These are phyloP conservation scores for Vigna angularis DNA, from an alignment of 306 rosid species.

Conservation along the genomic window DNA sequence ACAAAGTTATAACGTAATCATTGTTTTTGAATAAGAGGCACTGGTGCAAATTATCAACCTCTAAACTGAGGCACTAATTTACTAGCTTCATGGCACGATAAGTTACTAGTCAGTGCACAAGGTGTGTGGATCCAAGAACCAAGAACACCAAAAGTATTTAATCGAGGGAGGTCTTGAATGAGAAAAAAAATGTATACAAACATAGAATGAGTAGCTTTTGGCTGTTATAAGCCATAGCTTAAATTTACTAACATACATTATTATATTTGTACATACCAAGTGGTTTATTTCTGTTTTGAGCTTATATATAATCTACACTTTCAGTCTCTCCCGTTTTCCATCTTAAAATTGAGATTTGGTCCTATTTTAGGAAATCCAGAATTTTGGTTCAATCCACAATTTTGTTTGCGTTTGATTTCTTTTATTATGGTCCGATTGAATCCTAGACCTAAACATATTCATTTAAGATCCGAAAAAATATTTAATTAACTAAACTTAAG, in stretches of 20 bases:
- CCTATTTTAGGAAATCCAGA: too few species aligned
- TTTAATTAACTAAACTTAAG: too few species aligned
- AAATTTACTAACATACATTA: constrained; percentile 17
- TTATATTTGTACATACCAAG: constrained; percentile 20
- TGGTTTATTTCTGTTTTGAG: neutral
- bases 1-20: neutral
- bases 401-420: too few species aligned
- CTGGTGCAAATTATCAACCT: neutral
- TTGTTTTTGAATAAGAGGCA: constrained; percentile 17
- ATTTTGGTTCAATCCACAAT: too few species aligned
- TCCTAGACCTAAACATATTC: too few species aligned
- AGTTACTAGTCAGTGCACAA: neutral
- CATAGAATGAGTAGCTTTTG: neutral
- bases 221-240: neutral
- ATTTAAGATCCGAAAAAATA: too few species aligned
- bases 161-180: constrained; percentile 14
- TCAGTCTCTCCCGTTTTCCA: too few species aligned
- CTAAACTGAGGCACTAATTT: constrained; percentile 25
- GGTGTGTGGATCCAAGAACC: constrained; percentile 22
- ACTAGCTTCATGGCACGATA: constrained; percentile 23
- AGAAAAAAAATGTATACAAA: neutral
- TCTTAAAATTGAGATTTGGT: too few species aligned
- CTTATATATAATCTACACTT: too few species aligned
- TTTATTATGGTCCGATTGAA: too few species aligned
- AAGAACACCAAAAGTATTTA: neutral